These are phyloP conservation scores for Talaromyces atroroseus DNA, from an alignment of 2,329 filamentous ascomycete genomes.

Conservation along the genomic window DNA sequence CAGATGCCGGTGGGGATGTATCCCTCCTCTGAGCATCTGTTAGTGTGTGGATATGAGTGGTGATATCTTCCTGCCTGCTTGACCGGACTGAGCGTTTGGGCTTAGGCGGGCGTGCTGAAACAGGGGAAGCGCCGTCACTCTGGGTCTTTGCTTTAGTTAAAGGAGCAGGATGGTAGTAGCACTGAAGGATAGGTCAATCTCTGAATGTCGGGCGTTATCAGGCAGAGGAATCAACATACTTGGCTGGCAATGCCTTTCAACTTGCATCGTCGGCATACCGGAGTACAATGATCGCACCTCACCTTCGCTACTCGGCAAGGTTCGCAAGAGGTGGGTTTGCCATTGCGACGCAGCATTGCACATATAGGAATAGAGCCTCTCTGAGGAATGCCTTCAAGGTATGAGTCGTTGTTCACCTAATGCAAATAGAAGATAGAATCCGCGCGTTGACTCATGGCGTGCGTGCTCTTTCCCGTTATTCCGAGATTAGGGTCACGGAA, in stretches of 20 bases:
- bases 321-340: constrained; percentile 34
- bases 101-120: background rate
- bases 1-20: background rate
- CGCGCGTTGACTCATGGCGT: background rate
- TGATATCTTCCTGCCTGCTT: background rate
- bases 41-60: background rate
- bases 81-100: background rate
- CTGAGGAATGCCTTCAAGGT: background rate
- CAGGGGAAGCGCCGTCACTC: background rate
- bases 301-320: constrained; percentile 34
- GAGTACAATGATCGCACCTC: constrained; percentile 31
- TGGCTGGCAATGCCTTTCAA: constrained; percentile 1
- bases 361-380: background rate
- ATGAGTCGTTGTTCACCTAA: background rate
- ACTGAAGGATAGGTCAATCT: background rate
- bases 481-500: background rate
- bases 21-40: background rate
- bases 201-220: background rate
- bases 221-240: background rate
- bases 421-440: background rate
- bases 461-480: background rate
- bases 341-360: constrained; percentile 28
- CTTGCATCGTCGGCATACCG: constrained; percentile 19
- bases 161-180: constrained; percentile 12
- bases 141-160: constrained; percentile 4